phyloP scores from a whole-genome alignment of 768 basidiomycete species.

The Tubosaeta sp. region DNA sequence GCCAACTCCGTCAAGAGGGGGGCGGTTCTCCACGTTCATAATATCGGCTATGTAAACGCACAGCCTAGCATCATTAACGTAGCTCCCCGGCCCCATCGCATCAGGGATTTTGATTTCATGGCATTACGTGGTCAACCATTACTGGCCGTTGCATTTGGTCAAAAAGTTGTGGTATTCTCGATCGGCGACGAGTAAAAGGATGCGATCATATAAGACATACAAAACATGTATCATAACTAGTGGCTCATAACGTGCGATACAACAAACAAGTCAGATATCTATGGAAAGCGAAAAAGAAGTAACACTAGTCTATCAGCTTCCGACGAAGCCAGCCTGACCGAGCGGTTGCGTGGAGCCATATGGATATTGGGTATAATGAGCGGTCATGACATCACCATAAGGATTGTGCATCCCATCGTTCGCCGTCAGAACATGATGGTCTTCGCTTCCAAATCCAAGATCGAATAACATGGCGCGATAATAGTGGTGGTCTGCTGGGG shows the following conservation, averaged over 20 bases:
- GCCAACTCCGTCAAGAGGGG: constrained; percentile 55
- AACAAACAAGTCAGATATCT: constrained; percentile 6
- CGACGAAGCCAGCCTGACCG: constrained; percentile 22
- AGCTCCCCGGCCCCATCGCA: constrained; percentile 56
- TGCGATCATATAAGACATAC: constrained; percentile 11
- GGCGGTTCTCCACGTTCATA: constrained; percentile 68
- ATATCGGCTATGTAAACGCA: constrained; percentile 57
- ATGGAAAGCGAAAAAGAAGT: neutral
- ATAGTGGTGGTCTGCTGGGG: constrained; percentile 60
- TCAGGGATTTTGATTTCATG: constrained; percentile 78
- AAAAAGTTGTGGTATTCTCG: constrained; percentile 54
- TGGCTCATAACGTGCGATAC: constrained; percentile 9
- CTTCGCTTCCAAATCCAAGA: constrained; percentile 56
- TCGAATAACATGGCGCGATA: constrained; percentile 75
- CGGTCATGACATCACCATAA: constrained; percentile 35
- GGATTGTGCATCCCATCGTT: constrained; percentile 24
- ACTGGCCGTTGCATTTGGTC: constrained; percentile 64
- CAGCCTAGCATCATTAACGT: constrained; percentile 59
- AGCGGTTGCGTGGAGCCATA: constrained; percentile 26
- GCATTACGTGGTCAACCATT: constrained; percentile 54
- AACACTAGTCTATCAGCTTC: constrained; percentile 10
- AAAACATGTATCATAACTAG: constrained; percentile 18
- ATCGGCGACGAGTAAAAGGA: constrained; percentile 55
- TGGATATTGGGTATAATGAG: constrained; percentile 32
- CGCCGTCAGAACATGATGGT: constrained; percentile 19